phyloP scores from a whole-genome alignment of 2,329 filamentous ascomycete species.

The Ilyonectria robusta region DNA sequence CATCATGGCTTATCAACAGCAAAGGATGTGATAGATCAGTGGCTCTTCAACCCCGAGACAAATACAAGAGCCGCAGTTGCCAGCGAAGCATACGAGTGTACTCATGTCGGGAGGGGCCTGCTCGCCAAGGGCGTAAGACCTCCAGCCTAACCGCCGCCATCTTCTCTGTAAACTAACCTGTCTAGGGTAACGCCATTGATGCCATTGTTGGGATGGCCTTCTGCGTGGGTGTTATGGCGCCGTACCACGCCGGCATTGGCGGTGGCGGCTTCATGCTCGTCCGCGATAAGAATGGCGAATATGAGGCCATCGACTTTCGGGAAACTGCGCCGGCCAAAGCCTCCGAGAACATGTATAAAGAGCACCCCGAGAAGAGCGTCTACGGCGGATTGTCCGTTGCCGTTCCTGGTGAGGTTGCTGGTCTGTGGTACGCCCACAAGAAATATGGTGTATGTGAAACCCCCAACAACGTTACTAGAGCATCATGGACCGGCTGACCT shows the following conservation, averaged over 20 bases:
- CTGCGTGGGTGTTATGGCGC: constrained; percentile 81
- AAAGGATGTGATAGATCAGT: constrained; percentile 19
- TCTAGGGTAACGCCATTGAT: constrained; percentile 81
- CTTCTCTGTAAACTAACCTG: background rate
- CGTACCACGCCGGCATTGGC: constrained; percentile 87
- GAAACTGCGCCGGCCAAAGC: constrained; percentile 89
- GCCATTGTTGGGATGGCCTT: constrained; percentile 81
- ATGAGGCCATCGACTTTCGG: constrained; percentile 91
- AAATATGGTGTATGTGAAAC: constrained; percentile 72
- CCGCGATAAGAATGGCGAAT: constrained; percentile 78
- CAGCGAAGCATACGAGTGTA: constrained; percentile 79
- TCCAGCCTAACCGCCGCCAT: background rate
- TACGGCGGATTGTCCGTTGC: constrained; percentile 80
- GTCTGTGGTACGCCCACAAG: constrained; percentile 82
- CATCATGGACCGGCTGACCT: constrained; percentile 14
- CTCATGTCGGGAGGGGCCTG: constrained; percentile 75
- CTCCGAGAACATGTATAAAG: constrained; percentile 86
- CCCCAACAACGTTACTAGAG: background rate
- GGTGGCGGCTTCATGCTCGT: constrained; percentile 94
- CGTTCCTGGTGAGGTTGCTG: constrained; percentile 82
- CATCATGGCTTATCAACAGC: constrained; percentile 30
- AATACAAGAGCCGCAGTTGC: constrained; percentile 74
- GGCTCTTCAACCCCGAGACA: constrained; percentile 18
- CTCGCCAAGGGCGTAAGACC: constrained; percentile 65
- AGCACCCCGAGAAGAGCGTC: constrained; percentile 77